Evolutionary conservation across 768 basidiomycete species (phyloP), one percentile per base, ranked within the genome.

Genomic region (Kwoniella botswanensis): DNA sequence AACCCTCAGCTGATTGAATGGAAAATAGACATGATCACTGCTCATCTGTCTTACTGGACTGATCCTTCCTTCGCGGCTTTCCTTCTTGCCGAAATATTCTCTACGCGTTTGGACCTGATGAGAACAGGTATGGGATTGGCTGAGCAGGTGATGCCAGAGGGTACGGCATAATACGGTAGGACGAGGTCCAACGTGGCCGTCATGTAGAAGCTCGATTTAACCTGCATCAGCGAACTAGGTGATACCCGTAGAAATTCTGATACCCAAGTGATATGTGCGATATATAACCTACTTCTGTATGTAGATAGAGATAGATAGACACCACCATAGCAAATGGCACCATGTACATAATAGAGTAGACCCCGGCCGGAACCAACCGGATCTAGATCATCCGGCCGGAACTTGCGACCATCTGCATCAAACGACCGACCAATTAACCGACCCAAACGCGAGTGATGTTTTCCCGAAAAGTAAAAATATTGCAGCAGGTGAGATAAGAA

Each of bases 11-110:
- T 50, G 65, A 41, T 21, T 41, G 13, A 26, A 18, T 54, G 57
- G 57, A 41, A 41, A 52, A 42, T 44, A 81, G 82, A 83, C 67
- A 76, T 79, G 68, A 75, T 82, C 11, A 80, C 84, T 60, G 82
- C 85, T 2, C 85, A 86, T 70, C 78, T 84, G 54, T 76, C 79
- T 18, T 86, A 86, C 62, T 86, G 85, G 85, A 74, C 79, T 4
- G 85, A 85, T 64, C 70, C 82, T 6, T 83, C 82, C 24, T 82
- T 86, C 56, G 84, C 84, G 17, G 82, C 85, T 0, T 86, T 86
- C 71, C 70, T 86, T 17, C 71, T 85, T 24, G 82, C 84, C 41
- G 85, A 86, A 69, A 84, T 83, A 4, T 86, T 84, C 64, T 84
- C 85, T 5, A 85, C 76, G 3, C 62, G 74, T 12, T 56, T 74